Percentiles rank a stretch among this genome's conserved stretches.
These are phyloP conservation scores for Citrus maxima DNA, from an alignment of 345 rosid genomes.

Conservation along the genomic window DNA sequence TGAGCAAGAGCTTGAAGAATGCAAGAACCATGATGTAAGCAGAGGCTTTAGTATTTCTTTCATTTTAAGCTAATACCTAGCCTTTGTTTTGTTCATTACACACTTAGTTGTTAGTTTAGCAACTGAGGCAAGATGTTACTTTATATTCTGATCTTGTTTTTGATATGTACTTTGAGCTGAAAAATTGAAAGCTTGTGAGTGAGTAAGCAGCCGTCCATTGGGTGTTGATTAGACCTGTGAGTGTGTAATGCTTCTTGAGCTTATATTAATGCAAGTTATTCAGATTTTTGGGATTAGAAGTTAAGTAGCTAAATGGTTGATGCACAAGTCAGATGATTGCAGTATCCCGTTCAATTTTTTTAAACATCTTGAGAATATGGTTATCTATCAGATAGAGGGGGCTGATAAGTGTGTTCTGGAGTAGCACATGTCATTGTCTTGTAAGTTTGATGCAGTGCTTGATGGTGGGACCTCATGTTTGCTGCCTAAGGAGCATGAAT, in stretches of 20 bases:
- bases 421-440: neutral
- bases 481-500: neutral
- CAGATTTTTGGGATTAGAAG: neutral
- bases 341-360: neutral
- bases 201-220: neutral
- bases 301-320: neutral
- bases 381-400: neutral
- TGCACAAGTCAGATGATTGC: neutral
- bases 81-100: neutral
- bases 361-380: neutral
- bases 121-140: neutral
- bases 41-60: neutral
- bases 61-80: neutral
- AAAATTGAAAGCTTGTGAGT: neutral
- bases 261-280: neutral
- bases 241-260: neutral
- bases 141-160: neutral
- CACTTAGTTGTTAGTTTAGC: neutral
- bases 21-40: slow-evolving; percentile 80
- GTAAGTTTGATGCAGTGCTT: neutral
- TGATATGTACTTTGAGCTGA: neutral
- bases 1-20: slow-evolving; percentile 88
- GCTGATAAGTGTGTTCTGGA: neutral
- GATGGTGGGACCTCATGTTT: neutral
- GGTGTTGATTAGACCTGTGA: neutral